Evolutionary conservation across 2,329 filamentous ascomycete species (phyloP).

Genomic region (Huntiella savannae): DNA sequence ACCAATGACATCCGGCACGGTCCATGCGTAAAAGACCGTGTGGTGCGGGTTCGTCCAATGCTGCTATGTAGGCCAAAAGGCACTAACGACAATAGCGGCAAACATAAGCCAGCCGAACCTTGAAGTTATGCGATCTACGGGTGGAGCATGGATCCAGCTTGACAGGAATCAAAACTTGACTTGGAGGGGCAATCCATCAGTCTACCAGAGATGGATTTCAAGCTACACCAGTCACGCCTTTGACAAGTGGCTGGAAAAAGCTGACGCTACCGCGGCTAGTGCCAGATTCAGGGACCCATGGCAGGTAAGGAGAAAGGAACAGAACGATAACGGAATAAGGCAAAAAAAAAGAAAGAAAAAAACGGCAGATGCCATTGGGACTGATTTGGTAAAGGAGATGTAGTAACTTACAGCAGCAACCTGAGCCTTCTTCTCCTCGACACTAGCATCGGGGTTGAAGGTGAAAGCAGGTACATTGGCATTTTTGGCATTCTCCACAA

Average conservation of each 20-base stretch:
- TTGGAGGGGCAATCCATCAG: no score
- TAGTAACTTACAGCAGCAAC: constrained; percentile 46
- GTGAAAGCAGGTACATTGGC: constrained; percentile 64
- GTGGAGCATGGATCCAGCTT: constrained; percentile 1
- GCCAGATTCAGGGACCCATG: background rate
- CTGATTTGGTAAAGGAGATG: background rate
- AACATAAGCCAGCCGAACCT: background rate
- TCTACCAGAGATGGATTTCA: no score
- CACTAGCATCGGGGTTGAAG: constrained; percentile 70
- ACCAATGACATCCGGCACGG: no score
- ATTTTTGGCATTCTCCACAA: constrained; percentile 60
- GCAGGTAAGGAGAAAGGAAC: constrained; percentile 8
- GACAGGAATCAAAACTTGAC: no score
- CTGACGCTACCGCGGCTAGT: constrained; percentile 1
- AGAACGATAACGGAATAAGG: background rate
- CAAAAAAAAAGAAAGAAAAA: background rate
- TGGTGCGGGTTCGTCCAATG: no score
- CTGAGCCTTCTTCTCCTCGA: constrained; percentile 69
- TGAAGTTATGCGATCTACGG: background rate
- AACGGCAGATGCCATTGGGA: no score
- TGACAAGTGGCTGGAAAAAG: constrained; percentile 4
- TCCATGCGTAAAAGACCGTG: no score
- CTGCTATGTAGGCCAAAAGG: no score
- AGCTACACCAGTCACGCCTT: background rate
- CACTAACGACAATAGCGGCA: background rate